Evolutionary conservation across 169 alveolate species (phyloP).

Genomic region (Babesia gibsoni): DNA sequence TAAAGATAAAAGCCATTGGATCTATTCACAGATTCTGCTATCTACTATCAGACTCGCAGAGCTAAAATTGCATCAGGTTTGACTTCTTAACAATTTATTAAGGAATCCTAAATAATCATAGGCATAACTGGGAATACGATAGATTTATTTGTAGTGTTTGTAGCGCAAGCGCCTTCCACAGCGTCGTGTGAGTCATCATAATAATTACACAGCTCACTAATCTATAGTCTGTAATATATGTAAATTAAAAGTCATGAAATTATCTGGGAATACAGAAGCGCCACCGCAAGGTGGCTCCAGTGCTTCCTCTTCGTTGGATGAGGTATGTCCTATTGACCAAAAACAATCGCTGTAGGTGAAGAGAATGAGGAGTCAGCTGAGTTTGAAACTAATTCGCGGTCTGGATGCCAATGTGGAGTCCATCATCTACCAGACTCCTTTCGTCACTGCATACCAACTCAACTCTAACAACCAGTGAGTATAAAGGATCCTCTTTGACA

Average conservation of each 20-base stretch:
- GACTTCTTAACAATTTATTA: too few relatives aligned
- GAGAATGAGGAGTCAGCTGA: constrained; percentile 53
- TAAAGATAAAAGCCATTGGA: too few relatives aligned
- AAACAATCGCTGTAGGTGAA: constrained; percentile 18
- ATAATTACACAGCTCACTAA: too few relatives aligned
- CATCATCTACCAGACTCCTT: constrained; percentile 66
- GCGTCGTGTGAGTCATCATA: too few relatives aligned
- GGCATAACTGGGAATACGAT: too few relatives aligned
- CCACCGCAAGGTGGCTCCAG: neutral
- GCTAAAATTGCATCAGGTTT: too few relatives aligned
- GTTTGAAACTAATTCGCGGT: constrained; percentile 63
- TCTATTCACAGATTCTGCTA: too few relatives aligned
- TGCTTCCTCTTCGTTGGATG: constrained; percentile 29
- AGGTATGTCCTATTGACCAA: neutral
- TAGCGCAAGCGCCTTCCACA: too few relatives aligned
- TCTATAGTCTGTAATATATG: too few relatives aligned
- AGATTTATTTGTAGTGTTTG: too few relatives aligned
- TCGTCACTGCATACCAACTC: constrained; percentile 71
- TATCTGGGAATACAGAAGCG: neutral
- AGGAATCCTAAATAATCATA: too few relatives aligned
- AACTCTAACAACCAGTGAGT: constrained; percentile 40
- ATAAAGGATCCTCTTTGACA: neutral
- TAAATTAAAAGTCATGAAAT: neutral
- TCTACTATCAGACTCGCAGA: too few relatives aligned
- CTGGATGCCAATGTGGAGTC: constrained; percentile 58